Base-by-base conservation (phyloP, 495 filamentous ascomycete species). In the Talaromyces wortmannii region DNA sequence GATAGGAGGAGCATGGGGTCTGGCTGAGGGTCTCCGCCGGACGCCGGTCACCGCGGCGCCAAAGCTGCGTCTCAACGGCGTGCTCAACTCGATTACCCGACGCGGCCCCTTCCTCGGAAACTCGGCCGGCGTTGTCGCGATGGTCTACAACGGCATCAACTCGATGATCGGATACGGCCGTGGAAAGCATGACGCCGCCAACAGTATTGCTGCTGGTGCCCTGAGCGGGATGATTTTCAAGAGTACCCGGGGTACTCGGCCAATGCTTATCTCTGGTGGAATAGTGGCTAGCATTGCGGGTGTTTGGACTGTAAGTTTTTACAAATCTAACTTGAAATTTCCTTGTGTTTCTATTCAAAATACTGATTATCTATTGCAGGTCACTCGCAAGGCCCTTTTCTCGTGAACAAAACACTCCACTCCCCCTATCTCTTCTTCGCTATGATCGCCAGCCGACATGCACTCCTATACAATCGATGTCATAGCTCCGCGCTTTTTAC, bases 71-170 rank as follows among this genome's bases (percentile, higher is more conserved):
- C 75, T 98, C 17, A 98, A 98, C 77, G 86, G 87, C 52, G 91
- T 95, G 29, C 81, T 98, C 57, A 98, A 98, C 70, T 87, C 90
- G 40, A 78, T 98, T 45, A 98, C 94, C 46, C 74, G 94, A 61
- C 76, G 94, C 70, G 94, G 94, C 7, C 94, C 94, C n/a, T 98
- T 96, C 76, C 69, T 97, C 58, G 94, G 95, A 13, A 98, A 98
- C 76, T 90, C 85, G 6, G 94, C 95, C 2, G 94, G 91, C 52
- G 91, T 97, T 29, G 83, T 98, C 31, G 94, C 94, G 11, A 88
- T 98, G 81, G 84, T 91, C 53, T 98, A 96, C 67, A 97, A 95
- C 70, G 85, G 89, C 17, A 78, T 96, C 67, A 97, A 97, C 75
- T 95, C 89, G n/a, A 84, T 81, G 16, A 83, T 97, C 57, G 92